phyloP scores from a whole-genome alignment of 1,139 yeast genomes.

The Casaregolazyma lundiana region DNA sequence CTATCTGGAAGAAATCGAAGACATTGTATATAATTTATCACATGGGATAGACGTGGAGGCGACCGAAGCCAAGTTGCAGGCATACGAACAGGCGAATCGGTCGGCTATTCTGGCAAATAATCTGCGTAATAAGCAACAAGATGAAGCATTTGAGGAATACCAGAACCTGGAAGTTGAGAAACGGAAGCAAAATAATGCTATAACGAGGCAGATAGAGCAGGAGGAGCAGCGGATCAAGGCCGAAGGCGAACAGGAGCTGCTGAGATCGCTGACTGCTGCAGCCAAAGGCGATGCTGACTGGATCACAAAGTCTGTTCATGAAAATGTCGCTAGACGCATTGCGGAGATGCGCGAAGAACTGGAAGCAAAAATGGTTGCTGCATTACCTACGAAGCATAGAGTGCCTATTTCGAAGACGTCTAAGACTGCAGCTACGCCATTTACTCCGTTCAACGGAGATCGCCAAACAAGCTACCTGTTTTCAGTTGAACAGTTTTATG shows the following conservation, averaged over 20 bases:
- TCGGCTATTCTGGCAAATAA: constrained; percentile 73
- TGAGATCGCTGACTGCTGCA: constrained; percentile 55
- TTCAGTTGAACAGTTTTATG: constrained; percentile 45
- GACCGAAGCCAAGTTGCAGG: constrained; percentile 63
- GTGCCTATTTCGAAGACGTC: constrained; percentile 15
- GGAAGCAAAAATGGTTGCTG: constrained; percentile 50
- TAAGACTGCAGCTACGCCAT: constrained; percentile 57
- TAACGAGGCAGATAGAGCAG: constrained; percentile 33
- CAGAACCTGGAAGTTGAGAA: constrained; percentile 66
- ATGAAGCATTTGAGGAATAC: constrained; percentile 62
- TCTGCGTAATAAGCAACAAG: constrained; percentile 62
- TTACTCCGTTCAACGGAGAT: constrained; percentile 94
- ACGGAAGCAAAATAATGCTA: constrained; percentile 36
- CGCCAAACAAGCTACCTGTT: constrained; percentile 51
- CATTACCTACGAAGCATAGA: constrained; percentile 3
- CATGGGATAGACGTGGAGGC: constrained; percentile 65
- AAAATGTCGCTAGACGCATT: constrained; percentile 62
- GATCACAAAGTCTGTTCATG: constrained; percentile 50
- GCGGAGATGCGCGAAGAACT: constrained; percentile 63
- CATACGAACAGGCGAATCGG: constrained; percentile 73
- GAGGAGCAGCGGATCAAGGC: constrained; percentile 38
- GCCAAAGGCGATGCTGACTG: constrained; percentile 43
- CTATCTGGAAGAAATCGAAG: constrained; percentile 81
- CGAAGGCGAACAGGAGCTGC: constrained; percentile 63
- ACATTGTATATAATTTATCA: constrained; percentile 68